These are phyloP conservation scores for Secale cereale DNA, from an alignment of 176 grass and related monocot species.

Conservation along the genomic window DNA sequence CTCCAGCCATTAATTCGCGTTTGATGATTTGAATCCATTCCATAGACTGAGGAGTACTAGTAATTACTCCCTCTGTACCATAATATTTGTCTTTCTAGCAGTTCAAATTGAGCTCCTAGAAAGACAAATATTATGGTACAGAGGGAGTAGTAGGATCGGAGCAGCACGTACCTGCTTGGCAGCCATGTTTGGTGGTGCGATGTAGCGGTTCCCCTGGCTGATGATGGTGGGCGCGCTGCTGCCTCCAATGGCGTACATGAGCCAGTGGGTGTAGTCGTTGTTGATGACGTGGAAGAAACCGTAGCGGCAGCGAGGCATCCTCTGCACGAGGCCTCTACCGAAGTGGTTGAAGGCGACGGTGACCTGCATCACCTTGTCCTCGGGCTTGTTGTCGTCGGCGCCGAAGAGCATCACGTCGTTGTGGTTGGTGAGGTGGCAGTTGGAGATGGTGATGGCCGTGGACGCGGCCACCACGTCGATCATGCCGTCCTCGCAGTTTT, in stretches of 20 bases:
- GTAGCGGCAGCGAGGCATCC: slow-evolving; percentile 79
- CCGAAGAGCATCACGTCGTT: slow-evolving; percentile 89
- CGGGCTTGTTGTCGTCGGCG: slow-evolving; percentile 36
- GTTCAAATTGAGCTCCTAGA: too few relatives aligned
- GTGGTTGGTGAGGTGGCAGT: slow-evolving; percentile 70
- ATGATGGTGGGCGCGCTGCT: slow-evolving; percentile 77
- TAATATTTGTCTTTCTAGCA: too few relatives aligned
- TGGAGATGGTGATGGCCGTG: slow-evolving; percentile 76
- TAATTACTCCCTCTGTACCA: too few relatives aligned
- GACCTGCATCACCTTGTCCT: slow-evolving; percentile 66
- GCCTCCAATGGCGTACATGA: slow-evolving; percentile 88
- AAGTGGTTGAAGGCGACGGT: slow-evolving; percentile 87
- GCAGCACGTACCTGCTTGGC: slow-evolving; percentile 66
- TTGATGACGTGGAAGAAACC: slow-evolving; percentile 92
- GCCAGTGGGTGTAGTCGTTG: slow-evolving; percentile 93
- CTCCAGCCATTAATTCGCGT: too few relatives aligned
- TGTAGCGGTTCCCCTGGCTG: slow-evolving; percentile 87
- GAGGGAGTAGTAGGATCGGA: too few relatives aligned
- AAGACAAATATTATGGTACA: too few relatives aligned
- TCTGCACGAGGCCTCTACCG: slow-evolving; percentile 75
- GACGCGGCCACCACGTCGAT: slow-evolving; percentile 54
- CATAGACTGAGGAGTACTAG: too few relatives aligned
- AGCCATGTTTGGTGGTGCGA: slow-evolving; percentile 54
- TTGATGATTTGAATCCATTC: too few relatives aligned
- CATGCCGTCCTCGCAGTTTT: slow-evolving; percentile 56